Evolutionary conservation across 176 grass and related monocot genomes (phyloP), one percentile per base, ranked within the genome.

Genomic region (Bolboschoenus planiculmis): DNA sequence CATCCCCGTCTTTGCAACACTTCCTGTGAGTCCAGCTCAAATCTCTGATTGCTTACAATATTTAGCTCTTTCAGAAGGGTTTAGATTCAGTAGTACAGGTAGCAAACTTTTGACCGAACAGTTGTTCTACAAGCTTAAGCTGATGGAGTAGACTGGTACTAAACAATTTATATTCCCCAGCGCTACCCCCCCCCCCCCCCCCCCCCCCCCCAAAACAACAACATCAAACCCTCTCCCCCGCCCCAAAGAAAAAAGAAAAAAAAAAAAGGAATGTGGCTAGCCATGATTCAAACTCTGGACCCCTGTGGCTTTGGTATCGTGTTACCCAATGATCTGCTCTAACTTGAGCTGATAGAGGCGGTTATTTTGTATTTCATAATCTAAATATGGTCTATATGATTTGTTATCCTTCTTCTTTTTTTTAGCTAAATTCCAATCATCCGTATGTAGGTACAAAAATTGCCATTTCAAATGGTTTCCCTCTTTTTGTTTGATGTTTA

Each of bases 1-100:
- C 81, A 88, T 97, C 83, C 90, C 91, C 27, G 85, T 97, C 46
- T 97, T 94, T 86, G 94, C 90, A 43, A 87, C 86, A 83, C 70
- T 97, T 72, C 81, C 88, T 54, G 94, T 97, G 83, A 97, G 89
- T 92, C 75, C 18, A 26, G 31, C 46, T 40, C 23, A n/a, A 58
- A 72, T 60, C 34, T 67, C 82, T 56, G 8, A 11, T 72, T 72
- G n/a, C 67, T 72, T 8, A 26, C 21, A 5, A 44, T 44, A 72
- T 23, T 44, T 44, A 26, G 67, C 9, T 13, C 67, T 44, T 37
- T 72, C 31, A 7, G 15, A 35, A 65, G 33, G 0, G 7, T 36
- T 35, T 60, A 27, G 10, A 60, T 60, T 36, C 10, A 35, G 36
- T 65, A 7, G 3, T 65, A 30, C n/a, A n/a, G 14, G 36, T 26